Conservation (phyloP, 139 green algal genomes). For the Haematococcus sp. region DNA sequence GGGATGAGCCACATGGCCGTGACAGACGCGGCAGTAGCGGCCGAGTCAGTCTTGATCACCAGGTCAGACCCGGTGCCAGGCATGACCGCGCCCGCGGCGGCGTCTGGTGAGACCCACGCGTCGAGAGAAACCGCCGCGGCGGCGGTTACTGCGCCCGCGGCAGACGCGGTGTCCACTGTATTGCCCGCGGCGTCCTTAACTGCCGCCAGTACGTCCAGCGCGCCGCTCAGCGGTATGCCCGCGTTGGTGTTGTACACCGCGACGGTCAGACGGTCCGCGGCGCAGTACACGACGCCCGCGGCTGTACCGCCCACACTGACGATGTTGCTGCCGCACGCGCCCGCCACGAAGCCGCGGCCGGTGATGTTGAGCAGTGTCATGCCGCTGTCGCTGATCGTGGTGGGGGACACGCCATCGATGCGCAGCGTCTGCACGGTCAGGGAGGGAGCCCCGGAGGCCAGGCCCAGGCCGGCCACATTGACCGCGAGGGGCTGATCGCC, state of each 20-base stretch:
- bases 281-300: slow-evolving; percentile 1
- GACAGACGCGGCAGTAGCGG: neutral
- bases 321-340: slow-evolving; percentile 17
- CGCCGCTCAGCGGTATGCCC: too few species aligned
- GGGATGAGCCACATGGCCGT: neutral
- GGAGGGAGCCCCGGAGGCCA: neutral
- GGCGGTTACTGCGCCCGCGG: neutral
- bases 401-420: neutral
- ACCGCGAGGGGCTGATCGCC: neutral
- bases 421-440: slow-evolving; percentile 1
- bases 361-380: slow-evolving; percentile 13
- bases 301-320: slow-evolving; percentile 1
- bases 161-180: neutral
- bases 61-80: slow-evolving; percentile 1
- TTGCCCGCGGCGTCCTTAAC: too few species aligned
- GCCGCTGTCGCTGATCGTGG: neutral
- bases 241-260: too few species aligned
- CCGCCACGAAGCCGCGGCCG: slow-evolving; percentile 16
- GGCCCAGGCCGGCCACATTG: neutral
- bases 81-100: neutral
- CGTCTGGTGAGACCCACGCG: neutral
- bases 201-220: too few species aligned
- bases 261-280: neutral
- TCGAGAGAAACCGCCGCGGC: neutral
- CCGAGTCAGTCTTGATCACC: neutral